Evolutionary conservation across 176 grass and related monocot species (phyloP).

Genomic region (Stipa capillata): DNA sequence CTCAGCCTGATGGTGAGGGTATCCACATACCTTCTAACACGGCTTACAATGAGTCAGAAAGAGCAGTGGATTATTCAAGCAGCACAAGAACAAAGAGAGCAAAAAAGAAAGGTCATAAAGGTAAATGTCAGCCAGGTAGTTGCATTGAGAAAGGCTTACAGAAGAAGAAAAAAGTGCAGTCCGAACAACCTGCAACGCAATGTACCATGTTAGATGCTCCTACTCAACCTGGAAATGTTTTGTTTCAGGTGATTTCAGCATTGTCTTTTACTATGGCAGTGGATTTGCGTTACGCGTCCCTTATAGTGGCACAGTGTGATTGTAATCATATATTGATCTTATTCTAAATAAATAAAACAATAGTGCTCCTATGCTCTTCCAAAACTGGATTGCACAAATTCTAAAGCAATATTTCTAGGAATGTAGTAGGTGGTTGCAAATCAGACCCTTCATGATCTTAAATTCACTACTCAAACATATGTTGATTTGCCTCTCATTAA

Average conservation of each 20-base stretch:
- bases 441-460: background rate
- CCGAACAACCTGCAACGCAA: slow-evolving; percentile 15
- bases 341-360: too few species aligned
- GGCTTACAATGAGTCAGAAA: slow-evolving; percentile 11
- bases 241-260: slow-evolving; percentile 34
- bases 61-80: slow-evolving; percentile 11
- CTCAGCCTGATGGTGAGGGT: slow-evolving; percentile 25
- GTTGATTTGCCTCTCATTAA: background rate
- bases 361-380: background rate
- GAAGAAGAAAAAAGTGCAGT: slow-evolving; percentile 20
- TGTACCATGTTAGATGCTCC: slow-evolving; percentile 27
- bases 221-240: slow-evolving; percentile 31
- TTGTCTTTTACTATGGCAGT: background rate
- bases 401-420: background rate
- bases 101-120: slow-evolving; percentile 21
- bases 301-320: too few species aligned
- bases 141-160: slow-evolving; percentile 33
- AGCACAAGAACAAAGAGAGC: slow-evolving; percentile 21
- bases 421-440: background rate
- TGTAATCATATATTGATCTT: background rate
- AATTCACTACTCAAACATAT: too few species aligned
- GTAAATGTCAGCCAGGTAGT: slow-evolving; percentile 23
- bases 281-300: background rate
- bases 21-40: slow-evolving; percentile 20
- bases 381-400: background rate